Conservation (phyloP, 768 basidiomycete genomes). For the Boletus subparvulus region DNA sequence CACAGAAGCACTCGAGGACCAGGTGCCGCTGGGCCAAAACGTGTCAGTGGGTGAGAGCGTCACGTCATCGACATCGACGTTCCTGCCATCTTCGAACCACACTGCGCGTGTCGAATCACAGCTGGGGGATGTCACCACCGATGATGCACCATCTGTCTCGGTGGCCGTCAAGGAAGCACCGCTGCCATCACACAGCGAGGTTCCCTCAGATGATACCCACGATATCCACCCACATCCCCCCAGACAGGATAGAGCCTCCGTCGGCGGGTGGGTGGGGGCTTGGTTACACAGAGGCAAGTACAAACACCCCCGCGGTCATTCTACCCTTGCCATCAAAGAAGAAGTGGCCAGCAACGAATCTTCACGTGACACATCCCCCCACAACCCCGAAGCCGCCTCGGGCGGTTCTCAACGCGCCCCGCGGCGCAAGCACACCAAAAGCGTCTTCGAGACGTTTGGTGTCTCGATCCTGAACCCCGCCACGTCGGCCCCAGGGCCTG, state of each 20-base stretch:
- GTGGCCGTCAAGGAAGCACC: slow-evolving; percentile 1
- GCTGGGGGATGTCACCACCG: neutral
- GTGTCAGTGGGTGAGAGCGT: slow-evolving; percentile 22
- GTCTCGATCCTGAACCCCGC: slow-evolving; percentile 64
- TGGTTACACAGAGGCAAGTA: slow-evolving; percentile 62
- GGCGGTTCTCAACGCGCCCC: slow-evolving; percentile 13
- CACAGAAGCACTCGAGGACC: slow-evolving; percentile 50
- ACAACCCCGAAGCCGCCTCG: slow-evolving; percentile 12
- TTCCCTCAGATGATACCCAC: slow-evolving; percentile 7
- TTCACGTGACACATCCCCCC: slow-evolving; percentile 24
- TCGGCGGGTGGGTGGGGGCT: slow-evolving; percentile 78
- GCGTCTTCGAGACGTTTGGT: slow-evolving; percentile 71
- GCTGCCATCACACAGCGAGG: slow-evolving; percentile 1
- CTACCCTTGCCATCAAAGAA: slow-evolving; percentile 22
- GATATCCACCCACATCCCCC: slow-evolving; percentile 11
- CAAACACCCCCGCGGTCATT: slow-evolving; percentile 27
- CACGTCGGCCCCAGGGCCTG: slow-evolving; percentile 26
- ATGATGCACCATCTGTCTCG: neutral
- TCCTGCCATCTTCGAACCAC: neutral
- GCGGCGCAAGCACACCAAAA: slow-evolving; percentile 51
- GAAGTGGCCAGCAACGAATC: slow-evolving; percentile 20
- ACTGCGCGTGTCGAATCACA: neutral
- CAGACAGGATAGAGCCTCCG: slow-evolving; percentile 35
- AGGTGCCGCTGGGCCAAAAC: slow-evolving; percentile 38
- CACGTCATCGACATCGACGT: slow-evolving; percentile 13